Percentiles rank a stretch among this genome's conserved stretches.
phyloP scores from a whole-genome alignment of 192 early-diverging fungal species.

The Nowakowskiella sp. region DNA sequence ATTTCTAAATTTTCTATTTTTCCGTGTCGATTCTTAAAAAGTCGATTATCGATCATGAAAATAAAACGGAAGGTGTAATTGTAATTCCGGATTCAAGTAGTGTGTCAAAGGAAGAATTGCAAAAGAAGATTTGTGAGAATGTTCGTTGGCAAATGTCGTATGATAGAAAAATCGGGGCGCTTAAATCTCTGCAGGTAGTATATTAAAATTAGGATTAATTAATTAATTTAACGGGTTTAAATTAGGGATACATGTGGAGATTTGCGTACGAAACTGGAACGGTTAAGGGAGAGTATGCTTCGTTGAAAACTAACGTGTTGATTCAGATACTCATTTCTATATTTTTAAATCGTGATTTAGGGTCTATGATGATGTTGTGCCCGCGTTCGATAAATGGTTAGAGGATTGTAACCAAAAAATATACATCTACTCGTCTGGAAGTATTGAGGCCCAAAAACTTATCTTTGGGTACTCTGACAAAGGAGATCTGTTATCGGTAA shows the following conservation, averaged over 20 bases:
- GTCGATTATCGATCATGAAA: too few relatives aligned
- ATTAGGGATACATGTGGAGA: conserved; percentile 85
- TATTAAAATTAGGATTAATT: background rate
- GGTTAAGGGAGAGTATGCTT: conserved; percentile 63
- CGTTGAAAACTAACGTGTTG: background rate
- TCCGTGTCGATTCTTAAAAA: too few relatives aligned
- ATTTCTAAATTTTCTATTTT: too few relatives aligned
- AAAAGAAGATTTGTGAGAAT: conserved; percentile 58
- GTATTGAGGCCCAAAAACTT: conserved; percentile 86
- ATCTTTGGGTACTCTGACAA: conserved; percentile 77
- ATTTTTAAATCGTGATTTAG: conserved; percentile 14
- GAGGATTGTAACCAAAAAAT: conserved; percentile 44
- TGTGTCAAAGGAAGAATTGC: too few relatives aligned
- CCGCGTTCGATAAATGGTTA: conserved; percentile 67
- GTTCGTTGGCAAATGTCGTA: conserved; percentile 75
- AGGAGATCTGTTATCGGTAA: conserved; percentile 63
- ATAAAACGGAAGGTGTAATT: too few relatives aligned
- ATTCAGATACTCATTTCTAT: background rate
- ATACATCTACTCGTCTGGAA: conserved; percentile 96
- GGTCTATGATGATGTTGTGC: conserved; percentile 83
- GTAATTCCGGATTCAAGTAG: too few relatives aligned
- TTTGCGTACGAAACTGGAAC: conserved; percentile 70
- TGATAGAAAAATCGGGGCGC: conserved; percentile 83
- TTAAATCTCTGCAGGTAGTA: conserved; percentile 75
- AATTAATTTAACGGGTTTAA: background rate